phyloP scores from a whole-genome alignment of 1,139 yeast genomes.

The Arxiozyma heterogenica region DNA sequence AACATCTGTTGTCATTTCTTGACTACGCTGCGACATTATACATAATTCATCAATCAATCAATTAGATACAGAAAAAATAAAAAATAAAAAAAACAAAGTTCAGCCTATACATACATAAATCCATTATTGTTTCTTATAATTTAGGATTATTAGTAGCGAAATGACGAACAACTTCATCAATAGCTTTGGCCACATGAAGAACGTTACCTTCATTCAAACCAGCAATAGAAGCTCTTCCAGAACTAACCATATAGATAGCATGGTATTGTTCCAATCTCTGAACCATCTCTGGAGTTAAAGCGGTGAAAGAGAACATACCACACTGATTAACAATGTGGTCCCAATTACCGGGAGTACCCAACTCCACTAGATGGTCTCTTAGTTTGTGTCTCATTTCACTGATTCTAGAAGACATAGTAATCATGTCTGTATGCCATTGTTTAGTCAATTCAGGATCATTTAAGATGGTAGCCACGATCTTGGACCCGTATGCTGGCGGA shows the following conservation, averaged over 20 bases:
- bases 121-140: not conserved
- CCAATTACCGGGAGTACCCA: constrained; percentile 86
- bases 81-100: too few relatives aligned
- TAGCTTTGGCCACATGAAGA: constrained; percentile 68
- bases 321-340: constrained; percentile 84
- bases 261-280: constrained; percentile 66
- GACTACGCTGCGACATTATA: not conserved
- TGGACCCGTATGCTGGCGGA: constrained; percentile 95
- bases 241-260: constrained; percentile 66
- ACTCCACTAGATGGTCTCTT: constrained; percentile 49
- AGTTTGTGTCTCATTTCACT: constrained; percentile 63
- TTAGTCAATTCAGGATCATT: constrained; percentile 51
- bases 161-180: constrained; percentile 65
- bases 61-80: not conserved
- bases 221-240: constrained; percentile 92
- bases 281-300: constrained; percentile 72
- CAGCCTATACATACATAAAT: not conserved
- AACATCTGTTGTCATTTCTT: not conserved
- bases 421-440: constrained; percentile 82
- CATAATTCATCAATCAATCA: not conserved
- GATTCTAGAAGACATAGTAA: constrained; percentile 84
- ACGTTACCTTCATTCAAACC: constrained; percentile 82
- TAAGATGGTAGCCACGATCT: constrained; percentile 73
- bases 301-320: constrained; percentile 97
- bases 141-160: constrained; percentile 24